phyloP scores from a whole-genome alignment of 2,329 filamentous ascomycete species.

The Chalaropsis thielavioides region DNA sequence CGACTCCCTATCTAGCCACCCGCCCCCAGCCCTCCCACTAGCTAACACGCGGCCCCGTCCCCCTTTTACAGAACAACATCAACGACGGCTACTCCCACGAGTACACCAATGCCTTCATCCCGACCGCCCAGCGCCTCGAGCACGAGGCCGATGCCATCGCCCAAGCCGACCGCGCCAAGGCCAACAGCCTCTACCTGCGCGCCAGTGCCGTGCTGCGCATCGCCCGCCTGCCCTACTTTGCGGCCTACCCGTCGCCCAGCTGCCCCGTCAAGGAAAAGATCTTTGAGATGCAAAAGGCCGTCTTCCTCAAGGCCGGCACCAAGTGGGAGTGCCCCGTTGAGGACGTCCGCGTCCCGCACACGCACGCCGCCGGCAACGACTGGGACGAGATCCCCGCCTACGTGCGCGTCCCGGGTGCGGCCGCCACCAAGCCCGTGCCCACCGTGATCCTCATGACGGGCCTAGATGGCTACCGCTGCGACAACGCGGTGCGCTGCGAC shows the following conservation, averaged over 20 bases:
- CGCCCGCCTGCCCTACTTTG: conserved; percentile 50
- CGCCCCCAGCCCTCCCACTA: no score
- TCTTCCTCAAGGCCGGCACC: conserved; percentile 42
- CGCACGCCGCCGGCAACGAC: conserved; percentile 35
- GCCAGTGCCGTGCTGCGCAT: conserved; percentile 62
- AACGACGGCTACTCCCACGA: conserved; percentile 50
- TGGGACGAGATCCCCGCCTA: conserved; percentile 47
- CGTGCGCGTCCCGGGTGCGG: conserved; percentile 42
- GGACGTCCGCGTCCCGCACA: conserved; percentile 49
- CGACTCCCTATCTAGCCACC: not conserved
- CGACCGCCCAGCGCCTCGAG: conserved; percentile 43
- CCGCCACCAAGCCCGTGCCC: conserved; percentile 26
- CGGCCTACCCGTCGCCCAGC: conserved; percentile 27
- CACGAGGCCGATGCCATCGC: conserved; percentile 36
- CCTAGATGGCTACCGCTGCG: conserved; percentile 47
- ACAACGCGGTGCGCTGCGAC: conserved; percentile 45
- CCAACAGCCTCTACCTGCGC: conserved; percentile 51
- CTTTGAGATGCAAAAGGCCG: conserved; percentile 50
- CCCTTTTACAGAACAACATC: conserved; percentile 32
- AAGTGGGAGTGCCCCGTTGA: conserved; percentile 43
- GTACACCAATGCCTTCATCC: conserved; percentile 51
- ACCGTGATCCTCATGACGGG: conserved; percentile 45
- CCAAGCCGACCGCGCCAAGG: conserved; percentile 35
- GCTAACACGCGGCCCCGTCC: not conserved
- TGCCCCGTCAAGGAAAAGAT: conserved; percentile 42